phyloP scores from a whole-genome alignment of 257 asterid species.

The Solanum gracilifrons region DNA sequence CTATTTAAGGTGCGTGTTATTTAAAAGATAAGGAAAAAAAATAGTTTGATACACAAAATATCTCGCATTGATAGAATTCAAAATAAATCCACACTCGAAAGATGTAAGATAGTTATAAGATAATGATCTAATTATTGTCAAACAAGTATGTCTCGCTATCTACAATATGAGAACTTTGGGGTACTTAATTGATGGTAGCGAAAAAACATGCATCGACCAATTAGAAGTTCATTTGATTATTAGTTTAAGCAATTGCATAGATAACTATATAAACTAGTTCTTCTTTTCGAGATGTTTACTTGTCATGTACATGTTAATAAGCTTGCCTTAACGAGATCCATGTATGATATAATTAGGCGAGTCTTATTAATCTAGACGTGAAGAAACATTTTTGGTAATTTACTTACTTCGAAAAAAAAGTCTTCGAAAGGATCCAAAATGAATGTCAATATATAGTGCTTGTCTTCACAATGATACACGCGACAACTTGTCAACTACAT shows the following conservation, averaged over 20 bases:
- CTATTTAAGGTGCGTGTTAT: background rate
- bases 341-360: background rate
- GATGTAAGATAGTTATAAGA: too few relatives aligned
- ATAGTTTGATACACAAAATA: fast-evolving
- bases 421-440: background rate
- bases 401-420: background rate
- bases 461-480: background rate
- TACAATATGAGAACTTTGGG: fast-evolving
- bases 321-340: background rate
- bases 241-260: background rate
- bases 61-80: fast-evolving
- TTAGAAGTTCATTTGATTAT: background rate
- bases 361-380: background rate
- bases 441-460: background rate
- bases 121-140: too few relatives aligned
- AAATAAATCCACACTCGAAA: fast-evolving
- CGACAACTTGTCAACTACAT: background rate
- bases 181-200: background rate
- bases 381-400: background rate
- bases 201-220: background rate
- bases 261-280: background rate
- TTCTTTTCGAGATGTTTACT: background rate
- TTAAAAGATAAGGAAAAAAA: too few relatives aligned
- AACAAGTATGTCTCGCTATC: background rate
- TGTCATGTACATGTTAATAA: background rate